phyloP scores from a whole-genome alignment of 2,329 filamentous ascomycete genomes.

The Berkeleyomyces basicola region DNA sequence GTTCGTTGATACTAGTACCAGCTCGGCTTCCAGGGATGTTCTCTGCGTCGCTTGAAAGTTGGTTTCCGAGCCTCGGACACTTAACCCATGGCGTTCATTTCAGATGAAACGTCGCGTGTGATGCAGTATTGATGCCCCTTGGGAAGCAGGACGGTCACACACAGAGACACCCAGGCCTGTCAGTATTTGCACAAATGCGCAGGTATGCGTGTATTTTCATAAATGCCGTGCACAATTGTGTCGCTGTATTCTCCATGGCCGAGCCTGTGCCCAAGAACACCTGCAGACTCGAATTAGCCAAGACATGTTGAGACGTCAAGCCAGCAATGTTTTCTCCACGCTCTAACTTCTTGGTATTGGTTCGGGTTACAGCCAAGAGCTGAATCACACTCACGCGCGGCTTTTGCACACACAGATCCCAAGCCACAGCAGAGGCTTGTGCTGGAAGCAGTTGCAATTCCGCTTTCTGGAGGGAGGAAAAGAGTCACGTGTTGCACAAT shows the following conservation, averaged over 20 bases:
- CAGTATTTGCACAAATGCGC: no score
- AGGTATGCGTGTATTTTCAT: no score
- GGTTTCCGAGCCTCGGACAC: not conserved
- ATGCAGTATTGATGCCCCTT: not conserved
- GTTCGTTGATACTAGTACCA: not conserved
- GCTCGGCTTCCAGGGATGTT: not conserved
- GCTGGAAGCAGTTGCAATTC: no score
- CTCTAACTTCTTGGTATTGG: not conserved
- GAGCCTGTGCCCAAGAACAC: no score
- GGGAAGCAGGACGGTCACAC: not conserved
- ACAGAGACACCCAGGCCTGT: no score
- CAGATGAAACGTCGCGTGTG: constrained; percentile 1
- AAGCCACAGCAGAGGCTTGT: no score
- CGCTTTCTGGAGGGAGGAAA: no score
- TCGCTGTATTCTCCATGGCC: no score
- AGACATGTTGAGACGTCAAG: not conserved
- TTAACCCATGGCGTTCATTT: constrained; percentile 1
- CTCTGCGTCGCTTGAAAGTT: not conserved
- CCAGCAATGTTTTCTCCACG: not conserved
- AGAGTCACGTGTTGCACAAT: no score
- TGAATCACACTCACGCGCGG: not conserved
- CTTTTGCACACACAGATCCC: not conserved
- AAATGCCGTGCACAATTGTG: no score
- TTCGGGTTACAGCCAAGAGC: not conserved
- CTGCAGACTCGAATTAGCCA: not conserved